A percentile compares a stretch with the other conserved stretches of the same genome.
Evolutionary conservation across 2,329 filamentous ascomycete species (phyloP).

Genomic region (Cryphonectria radicalis): DNA sequence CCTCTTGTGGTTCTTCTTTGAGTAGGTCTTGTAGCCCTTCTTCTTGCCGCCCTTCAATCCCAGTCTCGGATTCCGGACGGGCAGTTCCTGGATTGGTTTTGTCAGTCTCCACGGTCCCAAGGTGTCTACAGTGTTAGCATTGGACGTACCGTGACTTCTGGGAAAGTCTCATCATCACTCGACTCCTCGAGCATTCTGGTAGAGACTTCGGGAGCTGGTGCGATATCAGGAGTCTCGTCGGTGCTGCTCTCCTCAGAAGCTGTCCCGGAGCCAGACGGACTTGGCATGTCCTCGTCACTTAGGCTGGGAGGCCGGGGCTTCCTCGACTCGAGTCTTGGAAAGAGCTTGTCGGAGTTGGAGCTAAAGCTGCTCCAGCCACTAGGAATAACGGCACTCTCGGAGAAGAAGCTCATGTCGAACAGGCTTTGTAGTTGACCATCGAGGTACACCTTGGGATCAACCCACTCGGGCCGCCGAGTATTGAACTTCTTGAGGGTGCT

Average conservation of each 20-base stretch:
- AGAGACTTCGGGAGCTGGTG: constrained; percentile 36
- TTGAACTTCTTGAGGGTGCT: constrained; percentile 53
- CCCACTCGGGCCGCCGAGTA: constrained; percentile 56
- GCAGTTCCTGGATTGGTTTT: constrained; percentile 12
- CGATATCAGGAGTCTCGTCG: constrained; percentile 51
- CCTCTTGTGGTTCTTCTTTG: constrained; percentile 54
- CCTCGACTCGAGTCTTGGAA: constrained; percentile 57
- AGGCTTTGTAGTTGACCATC: constrained; percentile 68
- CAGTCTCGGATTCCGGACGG: constrained; percentile 18
- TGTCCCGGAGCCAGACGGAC: constrained; percentile 52
- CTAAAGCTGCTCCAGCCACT: constrained; percentile 67
- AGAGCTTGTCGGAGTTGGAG: constrained; percentile 58
- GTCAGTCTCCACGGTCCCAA: constrained; percentile 6
- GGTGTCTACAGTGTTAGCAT: constrained; percentile 3
- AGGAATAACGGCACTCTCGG: constrained; percentile 64
- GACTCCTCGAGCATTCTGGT: constrained; percentile 66
- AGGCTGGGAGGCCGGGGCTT: constrained; percentile 46
- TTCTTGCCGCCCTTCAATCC: constrained; percentile 45
- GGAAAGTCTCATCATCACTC: constrained; percentile 54
- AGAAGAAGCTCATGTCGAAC: constrained; percentile 76
- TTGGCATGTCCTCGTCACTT: constrained; percentile 53
- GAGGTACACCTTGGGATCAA: constrained; percentile 60
- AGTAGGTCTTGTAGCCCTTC: constrained; percentile 50
- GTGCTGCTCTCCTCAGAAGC: constrained; percentile 58
- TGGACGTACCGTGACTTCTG: constrained; percentile 23